These are phyloP conservation scores for Antrodiella citrinella DNA, from an alignment of 768 basidiomycete species.

Conservation along the genomic window DNA sequence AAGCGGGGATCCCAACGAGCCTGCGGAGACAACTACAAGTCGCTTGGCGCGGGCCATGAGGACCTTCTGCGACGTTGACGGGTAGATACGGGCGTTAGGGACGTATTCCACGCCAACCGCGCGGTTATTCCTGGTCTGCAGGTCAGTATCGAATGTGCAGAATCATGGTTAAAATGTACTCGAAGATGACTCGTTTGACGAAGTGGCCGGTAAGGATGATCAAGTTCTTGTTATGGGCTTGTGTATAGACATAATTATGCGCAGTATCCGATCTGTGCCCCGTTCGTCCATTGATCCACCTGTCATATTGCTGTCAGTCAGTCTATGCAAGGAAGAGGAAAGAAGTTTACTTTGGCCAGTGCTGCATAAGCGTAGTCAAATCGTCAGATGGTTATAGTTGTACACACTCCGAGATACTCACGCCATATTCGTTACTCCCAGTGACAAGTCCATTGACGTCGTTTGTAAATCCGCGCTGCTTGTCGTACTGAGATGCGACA, in stretches of 20 bases:
- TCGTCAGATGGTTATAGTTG: neutral
- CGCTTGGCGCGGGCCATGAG: conserved; percentile 23
- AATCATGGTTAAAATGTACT: conserved; percentile 17
- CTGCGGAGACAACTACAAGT: conserved; percentile 32
- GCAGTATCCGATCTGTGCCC: conserved; percentile 52
- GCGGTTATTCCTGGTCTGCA: conserved; percentile 21
- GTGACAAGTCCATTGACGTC: conserved; percentile 41
- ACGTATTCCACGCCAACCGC: conserved; percentile 33
- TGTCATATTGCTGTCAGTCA: no score
- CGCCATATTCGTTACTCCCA: conserved; percentile 34
- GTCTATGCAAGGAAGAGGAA: no score
- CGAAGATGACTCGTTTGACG: conserved; percentile 28
- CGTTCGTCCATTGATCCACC: conserved; percentile 43
- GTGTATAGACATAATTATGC: conserved; percentile 31
- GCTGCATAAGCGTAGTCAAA: neutral
- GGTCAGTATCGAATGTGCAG: conserved; percentile 4
- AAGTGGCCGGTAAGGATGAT: conserved; percentile 23
- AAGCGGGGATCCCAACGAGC: conserved; percentile 37
- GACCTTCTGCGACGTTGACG: conserved; percentile 4
- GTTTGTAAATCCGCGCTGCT: conserved; percentile 32
- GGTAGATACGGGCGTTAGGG: conserved; percentile 20
- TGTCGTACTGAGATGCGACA: conserved; percentile 39
- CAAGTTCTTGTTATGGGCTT: conserved; percentile 23
- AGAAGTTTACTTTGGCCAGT: no score
- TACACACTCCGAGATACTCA: conserved; percentile 19